Evolutionary conservation across 2,329 filamentous ascomycete species (phyloP).

Genomic region (Sclerotinia trifoliorum): DNA sequence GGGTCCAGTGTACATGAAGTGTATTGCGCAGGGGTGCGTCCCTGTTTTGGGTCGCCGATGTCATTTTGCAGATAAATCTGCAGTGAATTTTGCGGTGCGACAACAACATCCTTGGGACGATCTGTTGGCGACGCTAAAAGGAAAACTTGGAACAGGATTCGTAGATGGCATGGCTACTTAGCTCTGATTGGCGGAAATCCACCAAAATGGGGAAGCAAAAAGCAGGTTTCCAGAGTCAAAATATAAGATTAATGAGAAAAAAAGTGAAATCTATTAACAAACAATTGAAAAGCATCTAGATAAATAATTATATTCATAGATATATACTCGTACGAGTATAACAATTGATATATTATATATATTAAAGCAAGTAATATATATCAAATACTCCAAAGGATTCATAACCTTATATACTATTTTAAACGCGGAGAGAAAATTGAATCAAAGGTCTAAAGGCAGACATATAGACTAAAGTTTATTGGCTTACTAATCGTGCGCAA

Average conservation of each 20-base stretch:
- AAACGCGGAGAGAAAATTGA: too few species aligned
- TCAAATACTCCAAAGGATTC: not conserved
- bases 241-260: not conserved
- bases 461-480: too few species aligned
- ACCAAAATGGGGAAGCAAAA: not conserved
- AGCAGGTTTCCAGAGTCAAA: not conserved
- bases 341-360: not conserved
- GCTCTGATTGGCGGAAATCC: conserved; percentile 9
- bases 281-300: too few species aligned
- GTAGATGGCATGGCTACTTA: not conserved
- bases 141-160: conserved; percentile 7
- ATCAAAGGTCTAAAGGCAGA: too few species aligned
- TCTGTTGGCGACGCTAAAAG: not conserved
- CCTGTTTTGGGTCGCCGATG: conserved; percentile 24
- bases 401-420: too few species aligned
- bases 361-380: not conserved
- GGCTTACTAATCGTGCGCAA: too few species aligned
- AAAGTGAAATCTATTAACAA: not conserved
- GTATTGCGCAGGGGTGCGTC: conserved; percentile 10
- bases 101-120: not conserved
- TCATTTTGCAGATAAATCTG: conserved; percentile 27
- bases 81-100: not conserved
- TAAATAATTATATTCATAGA: not conserved
- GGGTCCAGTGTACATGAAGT: not conserved
- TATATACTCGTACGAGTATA: not conserved